A percentile compares a stretch with the other conserved stretches of the same genome.
Evolutionary conservation across 306 rosid species (phyloP).

Genomic region (Gillenia trifoliata): DNA sequence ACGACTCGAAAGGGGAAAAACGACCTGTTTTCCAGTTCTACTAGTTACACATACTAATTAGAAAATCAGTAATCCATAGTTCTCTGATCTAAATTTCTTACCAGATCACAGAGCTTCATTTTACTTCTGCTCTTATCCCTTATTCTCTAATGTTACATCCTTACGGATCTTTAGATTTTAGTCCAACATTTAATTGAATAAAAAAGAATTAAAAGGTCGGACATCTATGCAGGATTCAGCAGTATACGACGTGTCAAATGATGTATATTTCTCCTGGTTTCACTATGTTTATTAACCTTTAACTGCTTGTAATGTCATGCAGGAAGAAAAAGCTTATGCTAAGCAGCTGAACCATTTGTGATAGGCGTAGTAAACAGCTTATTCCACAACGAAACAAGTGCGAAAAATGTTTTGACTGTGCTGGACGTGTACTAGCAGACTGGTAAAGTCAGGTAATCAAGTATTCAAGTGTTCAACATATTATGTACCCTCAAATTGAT

Average conservation of each 20-base stretch:
- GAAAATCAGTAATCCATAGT: too few species aligned
- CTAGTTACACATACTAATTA: too few species aligned
- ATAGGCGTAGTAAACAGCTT: not conserved
- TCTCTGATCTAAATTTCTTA: too few species aligned
- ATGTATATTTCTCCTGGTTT: not conserved
- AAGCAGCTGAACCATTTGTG: not conserved
- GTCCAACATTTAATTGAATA: not conserved
- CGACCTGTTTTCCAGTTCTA: too few species aligned
- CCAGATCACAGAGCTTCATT: not conserved
- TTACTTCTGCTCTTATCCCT: not conserved
- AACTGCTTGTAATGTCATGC: constrained; percentile 8
- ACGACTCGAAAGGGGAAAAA: too few species aligned
- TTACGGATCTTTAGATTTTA: not conserved
- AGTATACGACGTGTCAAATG: not conserved
- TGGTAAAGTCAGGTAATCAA: not conserved
- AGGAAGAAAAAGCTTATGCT: constrained; percentile 11
- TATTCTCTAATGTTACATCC: not conserved
- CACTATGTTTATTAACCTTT: not conserved
- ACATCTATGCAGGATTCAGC: not conserved
- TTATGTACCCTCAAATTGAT: not conserved
- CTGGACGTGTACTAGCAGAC: not conserved
- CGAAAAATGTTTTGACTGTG: not conserved
- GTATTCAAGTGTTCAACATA: not conserved
- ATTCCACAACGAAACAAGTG: not conserved
- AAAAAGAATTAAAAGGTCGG: not conserved